These are phyloP conservation scores for Stagonosporopsis vannaccii DNA, from an alignment of 2,329 filamentous ascomycete genomes.

Conservation along the genomic window DNA sequence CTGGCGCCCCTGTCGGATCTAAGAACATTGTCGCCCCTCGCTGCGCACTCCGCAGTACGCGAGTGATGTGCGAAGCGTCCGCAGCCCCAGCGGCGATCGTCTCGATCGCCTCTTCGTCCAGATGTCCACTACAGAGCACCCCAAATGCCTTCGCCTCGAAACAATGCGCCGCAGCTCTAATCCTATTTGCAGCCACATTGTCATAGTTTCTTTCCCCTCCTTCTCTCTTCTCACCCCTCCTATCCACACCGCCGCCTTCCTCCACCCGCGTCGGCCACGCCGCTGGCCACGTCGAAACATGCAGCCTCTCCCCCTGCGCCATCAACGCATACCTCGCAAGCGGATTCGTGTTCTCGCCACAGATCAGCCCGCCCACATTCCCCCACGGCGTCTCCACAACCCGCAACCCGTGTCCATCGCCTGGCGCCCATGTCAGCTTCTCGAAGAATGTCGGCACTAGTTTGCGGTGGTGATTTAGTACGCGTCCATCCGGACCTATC, in stretches of 20 bases:
- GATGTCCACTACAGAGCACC: constrained; percentile 56
- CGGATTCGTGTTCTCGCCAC: constrained; percentile 66
- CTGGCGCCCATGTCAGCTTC: constrained; percentile 62
- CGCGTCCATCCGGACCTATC: constrained; percentile 54
- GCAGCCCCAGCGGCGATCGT: constrained; percentile 39
- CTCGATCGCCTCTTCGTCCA: constrained; percentile 53
- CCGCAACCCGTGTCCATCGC: constrained; percentile 59
- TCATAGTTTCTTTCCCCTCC: constrained; percentile 56
- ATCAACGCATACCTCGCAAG: constrained; percentile 61
- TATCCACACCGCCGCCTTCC: too few species aligned
- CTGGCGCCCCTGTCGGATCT: constrained; percentile 57
- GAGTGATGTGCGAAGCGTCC: constrained; percentile 35
- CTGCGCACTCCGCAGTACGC: constrained; percentile 49
- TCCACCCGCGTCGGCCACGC: constrained; percentile 60
- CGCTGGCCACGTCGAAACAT: constrained; percentile 64
- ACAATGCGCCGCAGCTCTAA: constrained; percentile 61
- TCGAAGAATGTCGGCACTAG: constrained; percentile 65
- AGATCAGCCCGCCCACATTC: constrained; percentile 61
- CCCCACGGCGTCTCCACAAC: constrained; percentile 57
- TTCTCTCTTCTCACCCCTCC: neutral
- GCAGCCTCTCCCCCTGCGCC: constrained; percentile 63
- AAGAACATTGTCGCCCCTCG: constrained; percentile 60
- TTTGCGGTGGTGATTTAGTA: constrained; percentile 62
- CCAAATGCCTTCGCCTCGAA: constrained; percentile 67
- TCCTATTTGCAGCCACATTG: constrained; percentile 62